Evolutionary conservation across 306 rosid genomes (phyloP).

Genomic region (Purshia tridentata): DNA sequence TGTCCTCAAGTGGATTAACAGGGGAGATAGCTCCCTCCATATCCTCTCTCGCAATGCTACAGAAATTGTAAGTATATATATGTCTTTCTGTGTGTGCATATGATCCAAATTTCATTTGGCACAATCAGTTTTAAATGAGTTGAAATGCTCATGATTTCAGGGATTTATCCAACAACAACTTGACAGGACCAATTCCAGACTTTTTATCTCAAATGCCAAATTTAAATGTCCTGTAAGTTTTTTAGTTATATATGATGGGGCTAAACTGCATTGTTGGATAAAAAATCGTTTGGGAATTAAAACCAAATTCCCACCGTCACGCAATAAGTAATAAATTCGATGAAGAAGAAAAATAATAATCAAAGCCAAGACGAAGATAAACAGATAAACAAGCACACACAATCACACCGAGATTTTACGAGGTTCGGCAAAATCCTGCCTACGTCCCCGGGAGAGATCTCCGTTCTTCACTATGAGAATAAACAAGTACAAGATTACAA

Average conservation of each 20-base stretch:
- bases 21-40: conserved; percentile 42
- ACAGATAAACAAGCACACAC: too few relatives aligned
- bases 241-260: background rate
- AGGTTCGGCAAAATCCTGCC: too few relatives aligned
- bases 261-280: too few relatives aligned
- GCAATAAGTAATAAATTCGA: too few relatives aligned
- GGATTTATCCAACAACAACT: conserved; percentile 56
- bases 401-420: too few relatives aligned
- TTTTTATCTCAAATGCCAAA: conserved; percentile 23
- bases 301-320: too few relatives aligned
- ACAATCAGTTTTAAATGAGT: background rate
- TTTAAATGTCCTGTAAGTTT: conserved; percentile 30
- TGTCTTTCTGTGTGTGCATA: background rate
- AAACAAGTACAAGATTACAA: too few relatives aligned
- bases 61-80: conserved; percentile 40
- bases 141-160: conserved; percentile 29
- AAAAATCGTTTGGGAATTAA: too few relatives aligned
- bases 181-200: conserved; percentile 32
- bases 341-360: too few relatives aligned
- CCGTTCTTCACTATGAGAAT: too few relatives aligned
- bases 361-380: too few relatives aligned
- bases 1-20: conserved; percentile 43
- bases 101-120: background rate
- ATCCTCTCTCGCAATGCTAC: conserved; percentile 37
- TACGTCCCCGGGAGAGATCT: too few relatives aligned